phyloP scores from a whole-genome alignment of 768 basidiomycete genomes.

The Tylopilus balloui region DNA sequence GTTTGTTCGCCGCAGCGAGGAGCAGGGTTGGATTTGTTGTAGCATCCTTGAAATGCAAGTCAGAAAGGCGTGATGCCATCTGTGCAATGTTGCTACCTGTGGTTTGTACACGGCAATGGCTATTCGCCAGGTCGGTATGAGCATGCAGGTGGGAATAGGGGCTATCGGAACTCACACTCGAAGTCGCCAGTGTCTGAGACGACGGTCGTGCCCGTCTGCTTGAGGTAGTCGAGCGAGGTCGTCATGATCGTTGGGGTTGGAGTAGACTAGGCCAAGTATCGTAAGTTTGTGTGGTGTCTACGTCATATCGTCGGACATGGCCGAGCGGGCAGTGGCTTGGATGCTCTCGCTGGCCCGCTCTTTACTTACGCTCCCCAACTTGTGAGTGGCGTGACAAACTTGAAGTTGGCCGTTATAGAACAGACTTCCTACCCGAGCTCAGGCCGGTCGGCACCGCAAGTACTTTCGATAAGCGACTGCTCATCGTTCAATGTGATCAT shows the following conservation, averaged over 20 bases:
- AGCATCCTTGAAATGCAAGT: slow-evolving; percentile 58
- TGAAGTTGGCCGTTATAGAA: too few species aligned
- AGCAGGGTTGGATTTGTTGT: slow-evolving; percentile 96
- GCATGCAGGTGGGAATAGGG: slow-evolving; percentile 11
- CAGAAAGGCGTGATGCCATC: neutral
- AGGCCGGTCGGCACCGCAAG: too few species aligned
- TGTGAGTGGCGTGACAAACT: too few species aligned
- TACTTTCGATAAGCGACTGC: too few species aligned
- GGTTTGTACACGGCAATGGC: slow-evolving; percentile 94
- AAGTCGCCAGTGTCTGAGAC: slow-evolving; percentile 96
- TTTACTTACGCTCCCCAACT: too few species aligned
- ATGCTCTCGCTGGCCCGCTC: too few species aligned
- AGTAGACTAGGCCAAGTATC: too few species aligned
- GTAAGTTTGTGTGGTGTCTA: neutral
- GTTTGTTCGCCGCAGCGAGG: slow-evolving; percentile 84
- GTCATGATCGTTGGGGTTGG: too few species aligned
- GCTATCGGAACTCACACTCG: slow-evolving; percentile 46
- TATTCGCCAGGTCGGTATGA: slow-evolving; percentile 30
- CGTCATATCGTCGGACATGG: neutral
- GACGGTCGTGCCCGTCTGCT: slow-evolving; percentile 86
- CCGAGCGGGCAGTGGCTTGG: neutral
- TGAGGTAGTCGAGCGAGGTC: slow-evolving; percentile 75
- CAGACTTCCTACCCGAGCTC: too few species aligned
- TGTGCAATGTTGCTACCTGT: slow-evolving; percentile 46
- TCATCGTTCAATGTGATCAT: too few species aligned